These are phyloP conservation scores for Mallotus nudiflorus DNA, from an alignment of 345 rosid species.

Conservation along the genomic window DNA sequence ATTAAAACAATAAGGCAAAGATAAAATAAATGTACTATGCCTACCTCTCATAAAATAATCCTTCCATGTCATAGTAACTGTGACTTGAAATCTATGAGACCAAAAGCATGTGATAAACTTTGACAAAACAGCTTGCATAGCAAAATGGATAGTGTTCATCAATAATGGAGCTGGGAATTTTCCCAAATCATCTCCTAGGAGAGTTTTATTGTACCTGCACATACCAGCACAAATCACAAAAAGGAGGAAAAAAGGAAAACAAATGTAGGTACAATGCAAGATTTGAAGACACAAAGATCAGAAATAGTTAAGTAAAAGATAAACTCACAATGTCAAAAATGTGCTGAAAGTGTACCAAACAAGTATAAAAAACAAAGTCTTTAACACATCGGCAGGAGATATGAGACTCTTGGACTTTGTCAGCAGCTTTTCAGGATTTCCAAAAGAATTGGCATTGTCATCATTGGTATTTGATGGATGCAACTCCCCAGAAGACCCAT, in stretches of 20 bases:
- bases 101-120: conserved; percentile 79
- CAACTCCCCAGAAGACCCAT: conserved; percentile 23
- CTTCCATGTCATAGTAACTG: conserved; percentile 68
- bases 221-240: conserved; percentile 8
- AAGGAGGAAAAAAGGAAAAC: background rate
- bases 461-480: conserved; percentile 13
- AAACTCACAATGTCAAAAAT: conserved; percentile 93
- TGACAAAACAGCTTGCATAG: conserved; percentile 88
- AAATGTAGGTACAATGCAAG: background rate
- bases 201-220: conserved; percentile 88
- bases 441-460: conserved; percentile 33
- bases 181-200: conserved; percentile 93
- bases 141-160: conserved; percentile 92
- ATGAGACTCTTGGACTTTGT: conserved; percentile 27
- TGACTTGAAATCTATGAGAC: conserved; percentile 70
- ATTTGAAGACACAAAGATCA: background rate
- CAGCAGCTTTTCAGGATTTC: conserved; percentile 33
- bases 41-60: conserved; percentile 89
- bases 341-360: conserved; percentile 99
- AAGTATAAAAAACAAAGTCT: conserved; percentile 90
- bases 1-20: background rate
- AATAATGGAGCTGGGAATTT: conserved; percentile 95
- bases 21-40: background rate
- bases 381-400: conserved; percentile 74
- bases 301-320: conserved; percentile 10